A percentile compares a stretch with the other conserved stretches of the same genome.
Evolutionary conservation across 2,329 filamentous ascomycete species (phyloP).

Genomic region (Metarhizium rileyi): DNA sequence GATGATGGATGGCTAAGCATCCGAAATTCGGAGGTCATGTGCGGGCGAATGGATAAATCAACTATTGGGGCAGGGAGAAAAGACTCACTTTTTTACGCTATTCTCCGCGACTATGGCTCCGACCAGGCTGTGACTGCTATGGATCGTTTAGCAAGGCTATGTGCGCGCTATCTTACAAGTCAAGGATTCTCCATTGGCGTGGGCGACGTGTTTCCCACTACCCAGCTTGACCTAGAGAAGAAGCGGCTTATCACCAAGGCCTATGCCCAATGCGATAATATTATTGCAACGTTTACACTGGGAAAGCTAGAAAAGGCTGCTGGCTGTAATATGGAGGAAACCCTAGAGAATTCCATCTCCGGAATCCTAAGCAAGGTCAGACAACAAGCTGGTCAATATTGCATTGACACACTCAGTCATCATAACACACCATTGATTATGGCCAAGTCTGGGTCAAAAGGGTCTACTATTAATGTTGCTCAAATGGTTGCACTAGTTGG

Average conservation of each 20-base stretch:
- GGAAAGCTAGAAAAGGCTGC: constrained; percentile 76
- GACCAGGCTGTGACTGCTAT: constrained; percentile 82
- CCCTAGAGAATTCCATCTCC: constrained; percentile 79
- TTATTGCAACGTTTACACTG: constrained; percentile 72
- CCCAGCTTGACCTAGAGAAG: constrained; percentile 40
- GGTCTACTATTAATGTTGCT: constrained; percentile 93
- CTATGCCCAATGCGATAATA: constrained; percentile 55
- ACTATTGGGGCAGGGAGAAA: constrained; percentile 97
- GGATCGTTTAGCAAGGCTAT: constrained; percentile 86
- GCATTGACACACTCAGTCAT: constrained; percentile 78
- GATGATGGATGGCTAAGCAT: constrained; percentile 91
- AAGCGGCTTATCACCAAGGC: neutral
- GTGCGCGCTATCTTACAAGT: constrained; percentile 77
- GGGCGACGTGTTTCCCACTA: constrained; percentile 83
- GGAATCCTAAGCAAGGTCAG: constrained; percentile 86
- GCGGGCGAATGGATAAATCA: constrained; percentile 92
- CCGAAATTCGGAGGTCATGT: constrained; percentile 94
- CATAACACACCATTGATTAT: constrained; percentile 92
- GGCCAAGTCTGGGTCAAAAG: constrained; percentile 94
- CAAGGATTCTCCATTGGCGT: constrained; percentile 94
- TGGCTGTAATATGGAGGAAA: constrained; percentile 83
- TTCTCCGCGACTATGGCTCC: constrained; percentile 86
- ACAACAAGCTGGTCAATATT: constrained; percentile 80
- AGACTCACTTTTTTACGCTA: constrained; percentile 92
- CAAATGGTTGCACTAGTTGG: constrained; percentile 97